phyloP scores from a whole-genome alignment of 1,284 basidiomycete genomes.

The Spongiforma sp. region DNA sequence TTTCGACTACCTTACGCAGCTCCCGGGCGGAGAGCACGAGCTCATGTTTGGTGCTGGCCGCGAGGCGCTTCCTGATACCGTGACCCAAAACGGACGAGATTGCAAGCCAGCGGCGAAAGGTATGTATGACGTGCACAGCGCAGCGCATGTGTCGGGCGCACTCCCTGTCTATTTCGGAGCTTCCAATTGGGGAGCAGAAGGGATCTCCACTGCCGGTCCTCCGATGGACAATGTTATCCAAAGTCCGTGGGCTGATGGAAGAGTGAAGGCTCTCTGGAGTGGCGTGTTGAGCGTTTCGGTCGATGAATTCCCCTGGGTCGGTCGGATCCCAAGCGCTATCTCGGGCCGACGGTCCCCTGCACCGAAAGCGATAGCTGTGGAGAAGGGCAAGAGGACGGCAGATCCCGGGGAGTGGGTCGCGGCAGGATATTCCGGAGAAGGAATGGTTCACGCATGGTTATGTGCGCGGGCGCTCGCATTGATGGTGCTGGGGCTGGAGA shows the following conservation, averaged over 20 bases:
- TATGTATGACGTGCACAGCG: constrained; percentile 45
- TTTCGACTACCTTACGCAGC: constrained; percentile 79
- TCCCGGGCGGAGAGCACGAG: constrained; percentile 53
- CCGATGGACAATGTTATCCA: neutral
- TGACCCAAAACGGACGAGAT: constrained; percentile 31
- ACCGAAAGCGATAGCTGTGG: neutral
- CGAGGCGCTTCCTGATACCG: constrained; percentile 30
- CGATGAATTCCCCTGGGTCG: constrained; percentile 62
- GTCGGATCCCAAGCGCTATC: constrained; percentile 48
- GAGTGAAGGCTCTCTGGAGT: constrained; percentile 60
- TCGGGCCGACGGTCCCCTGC: constrained; percentile 37
- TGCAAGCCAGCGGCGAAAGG: constrained; percentile 49
- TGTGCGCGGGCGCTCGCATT: constrained; percentile 59
- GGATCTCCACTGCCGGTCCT: constrained; percentile 8
- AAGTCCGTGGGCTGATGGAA: constrained; percentile 38
- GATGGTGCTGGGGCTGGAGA: constrained; percentile 53
- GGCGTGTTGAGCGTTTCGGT: constrained; percentile 62
- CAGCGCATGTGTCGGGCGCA: constrained; percentile 51
- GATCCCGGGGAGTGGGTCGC: constrained; percentile 55
- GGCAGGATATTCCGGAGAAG: constrained; percentile 68
- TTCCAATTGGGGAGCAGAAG: constrained; percentile 43
- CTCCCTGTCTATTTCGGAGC: constrained; percentile 54
- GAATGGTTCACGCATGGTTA: constrained; percentile 71
- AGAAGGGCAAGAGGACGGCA: constrained; percentile 19
- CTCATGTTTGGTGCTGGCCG: constrained; percentile 69